Conservation (phyloP, 2,329 filamentous ascomycete species). For the Clarireedia homoeocarpa region DNA sequence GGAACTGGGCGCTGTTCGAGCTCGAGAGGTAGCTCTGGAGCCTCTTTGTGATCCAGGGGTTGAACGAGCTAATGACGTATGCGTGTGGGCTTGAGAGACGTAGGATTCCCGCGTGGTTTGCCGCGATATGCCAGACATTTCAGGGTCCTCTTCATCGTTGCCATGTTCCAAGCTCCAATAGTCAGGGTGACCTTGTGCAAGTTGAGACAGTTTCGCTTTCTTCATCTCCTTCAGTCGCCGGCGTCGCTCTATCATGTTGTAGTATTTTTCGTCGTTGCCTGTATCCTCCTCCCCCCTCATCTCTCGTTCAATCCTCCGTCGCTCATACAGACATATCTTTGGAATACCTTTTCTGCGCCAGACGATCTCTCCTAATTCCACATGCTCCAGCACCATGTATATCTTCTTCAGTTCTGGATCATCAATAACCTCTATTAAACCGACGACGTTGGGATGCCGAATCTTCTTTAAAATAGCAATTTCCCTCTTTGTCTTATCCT, state of each 20-base stretch:
- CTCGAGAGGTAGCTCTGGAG: conserved; percentile 14
- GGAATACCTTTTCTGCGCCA: conserved; percentile 87
- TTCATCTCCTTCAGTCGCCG: conserved; percentile 50
- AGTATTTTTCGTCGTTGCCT: conserved; percentile 50
- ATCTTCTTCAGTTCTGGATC: conserved; percentile 96
- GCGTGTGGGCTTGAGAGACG: conserved; percentile 9
- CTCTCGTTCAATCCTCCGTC: conserved; percentile 69
- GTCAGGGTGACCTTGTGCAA: conserved; percentile 45
- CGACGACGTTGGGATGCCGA: conserved; percentile 93
- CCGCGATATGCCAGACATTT: conserved; percentile 25
- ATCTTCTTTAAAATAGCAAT: conserved; percentile 99
- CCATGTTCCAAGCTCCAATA: conserved; percentile 84
- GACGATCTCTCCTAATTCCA: conserved; percentile 86
- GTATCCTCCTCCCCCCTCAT: conserved; percentile 51
- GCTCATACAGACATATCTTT: conserved; percentile 77
- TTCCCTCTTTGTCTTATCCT: conserved; percentile 85
- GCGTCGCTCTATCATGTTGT: conserved; percentile 50
- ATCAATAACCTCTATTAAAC: conserved; percentile 92
- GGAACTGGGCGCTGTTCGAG: conserved; percentile 25
- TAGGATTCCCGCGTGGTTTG: conserved; percentile 23
- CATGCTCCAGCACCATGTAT: conserved; percentile 94
- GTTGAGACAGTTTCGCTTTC: conserved; percentile 45
- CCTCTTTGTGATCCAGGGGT: conserved; percentile 19
- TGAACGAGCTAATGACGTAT: conserved; percentile 19
- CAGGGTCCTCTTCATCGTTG: conserved; percentile 43